Evolutionary conservation across 345 rosid species (phyloP).

Genomic region (Firmiana major): DNA sequence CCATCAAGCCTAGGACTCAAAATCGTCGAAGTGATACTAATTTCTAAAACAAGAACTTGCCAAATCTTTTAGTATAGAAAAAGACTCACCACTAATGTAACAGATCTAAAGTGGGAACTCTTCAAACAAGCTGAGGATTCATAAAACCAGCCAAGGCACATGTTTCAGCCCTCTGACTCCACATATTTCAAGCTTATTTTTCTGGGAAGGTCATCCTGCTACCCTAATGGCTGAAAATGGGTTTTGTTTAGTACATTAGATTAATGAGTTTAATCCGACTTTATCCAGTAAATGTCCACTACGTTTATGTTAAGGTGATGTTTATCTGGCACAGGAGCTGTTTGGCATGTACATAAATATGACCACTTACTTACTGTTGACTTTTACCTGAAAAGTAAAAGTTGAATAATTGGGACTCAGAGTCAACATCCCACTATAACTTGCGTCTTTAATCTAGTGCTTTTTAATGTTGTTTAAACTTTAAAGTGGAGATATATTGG

Average conservation of each 20-base stretch:
- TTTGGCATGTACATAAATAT: not conserved
- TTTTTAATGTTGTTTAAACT: constrained; percentile 3
- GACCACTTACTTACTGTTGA: constrained; percentile 14
- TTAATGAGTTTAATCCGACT: not conserved
- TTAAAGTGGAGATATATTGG: not conserved
- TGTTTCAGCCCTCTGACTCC: not conserved
- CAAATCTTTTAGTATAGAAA: too few relatives aligned
- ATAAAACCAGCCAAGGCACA: not conserved
- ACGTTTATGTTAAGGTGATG: too few relatives aligned
- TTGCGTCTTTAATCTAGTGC: not conserved
- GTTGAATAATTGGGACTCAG: not conserved
- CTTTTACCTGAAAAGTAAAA: not conserved
- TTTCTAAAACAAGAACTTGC: too few relatives aligned
- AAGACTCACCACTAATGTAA: not conserved
- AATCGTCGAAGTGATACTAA: too few relatives aligned
- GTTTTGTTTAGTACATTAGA: not conserved
- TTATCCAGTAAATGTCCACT: not conserved
- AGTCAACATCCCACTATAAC: constrained; percentile 27
- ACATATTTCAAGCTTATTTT: not conserved
- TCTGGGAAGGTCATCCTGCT: not conserved
- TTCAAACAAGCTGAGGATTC: not conserved
- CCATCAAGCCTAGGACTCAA: not conserved
- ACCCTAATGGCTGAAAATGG: not conserved
- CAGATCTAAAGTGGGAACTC: not conserved
- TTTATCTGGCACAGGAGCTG: not conserved